Evolutionary conservation across 1,284 basidiomycete species (phyloP).

Genomic region (Mycosarcoma maydis): DNA sequence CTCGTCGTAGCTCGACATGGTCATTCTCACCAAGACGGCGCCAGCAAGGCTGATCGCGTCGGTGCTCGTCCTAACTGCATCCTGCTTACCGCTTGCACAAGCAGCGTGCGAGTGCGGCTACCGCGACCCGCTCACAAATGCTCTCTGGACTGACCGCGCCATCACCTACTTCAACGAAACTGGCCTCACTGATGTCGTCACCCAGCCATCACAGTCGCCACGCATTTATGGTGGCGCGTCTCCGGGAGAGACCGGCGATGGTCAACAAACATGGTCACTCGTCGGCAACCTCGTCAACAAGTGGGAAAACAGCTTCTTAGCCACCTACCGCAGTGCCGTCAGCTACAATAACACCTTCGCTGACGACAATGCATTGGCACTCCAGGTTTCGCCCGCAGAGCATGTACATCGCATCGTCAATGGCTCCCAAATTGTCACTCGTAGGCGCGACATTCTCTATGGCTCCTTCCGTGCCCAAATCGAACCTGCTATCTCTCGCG

Average conservation of each 20-base stretch:
- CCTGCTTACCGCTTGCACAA: constrained; percentile 8
- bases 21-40: constrained; percentile 1
- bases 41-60: constrained; percentile 27
- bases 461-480: constrained; percentile 57
- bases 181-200: constrained; percentile 45
- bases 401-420: constrained; percentile 45
- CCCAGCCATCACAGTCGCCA: constrained; percentile 35
- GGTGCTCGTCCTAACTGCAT: constrained; percentile 16
- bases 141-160: constrained; percentile 56
- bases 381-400: constrained; percentile 50
- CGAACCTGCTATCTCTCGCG: constrained; percentile 32
- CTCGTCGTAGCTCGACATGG: constrained; percentile 11
- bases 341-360: constrained; percentile 56
- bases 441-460: constrained; percentile 58
- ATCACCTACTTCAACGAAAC: constrained; percentile 63
- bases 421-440: constrained; percentile 52
- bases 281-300: constrained; percentile 51
- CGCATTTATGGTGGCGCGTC: constrained; percentile 39
- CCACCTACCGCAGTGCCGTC: constrained; percentile 48
- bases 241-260: constrained; percentile 46
- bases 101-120: constrained; percentile 59
- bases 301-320: constrained; percentile 53
- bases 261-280: constrained; percentile 50
- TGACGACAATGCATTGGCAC: constrained; percentile 39
- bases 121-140: constrained; percentile 51